Evolutionary conservation across 768 basidiomycete genomes (phyloP).

Genomic region (Suillus occidentalis): DNA sequence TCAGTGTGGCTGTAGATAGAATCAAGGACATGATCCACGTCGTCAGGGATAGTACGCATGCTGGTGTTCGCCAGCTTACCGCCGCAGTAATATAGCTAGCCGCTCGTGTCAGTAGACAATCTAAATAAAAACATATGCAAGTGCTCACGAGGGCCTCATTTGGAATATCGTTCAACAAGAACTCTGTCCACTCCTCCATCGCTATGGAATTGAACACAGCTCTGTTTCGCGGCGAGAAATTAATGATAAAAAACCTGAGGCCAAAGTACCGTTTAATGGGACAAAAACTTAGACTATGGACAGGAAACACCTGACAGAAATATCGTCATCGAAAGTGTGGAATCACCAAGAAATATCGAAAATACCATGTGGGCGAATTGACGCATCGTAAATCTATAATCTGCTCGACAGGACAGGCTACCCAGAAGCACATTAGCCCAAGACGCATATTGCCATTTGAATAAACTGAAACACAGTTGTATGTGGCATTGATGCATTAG

Average conservation of each 20-base stretch:
- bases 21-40: constrained; percentile 52
- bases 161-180: background rate
- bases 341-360: constrained; percentile 30
- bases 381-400: constrained; percentile 57
- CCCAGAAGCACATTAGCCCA: background rate
- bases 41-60: constrained; percentile 35
- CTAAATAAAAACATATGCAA: background rate
- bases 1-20: constrained; percentile 38
- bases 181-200: background rate
- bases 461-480: constrained; percentile 31
- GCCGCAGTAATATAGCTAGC: background rate
- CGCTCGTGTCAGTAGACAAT: background rate
- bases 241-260: background rate
- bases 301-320: background rate
- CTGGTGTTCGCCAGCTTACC: background rate
- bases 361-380: constrained; percentile 19
- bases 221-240: background rate
- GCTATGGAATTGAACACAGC: background rate
- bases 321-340: background rate
- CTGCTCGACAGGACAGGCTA: constrained; percentile 24
- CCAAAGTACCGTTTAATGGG: background rate
- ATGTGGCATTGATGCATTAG: constrained; percentile 29
- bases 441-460: background rate
- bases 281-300: background rate
- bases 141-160: background rate